Conservation (phyloP, 768 basidiomycete species). For the Lyophyllum decastes region DNA sequence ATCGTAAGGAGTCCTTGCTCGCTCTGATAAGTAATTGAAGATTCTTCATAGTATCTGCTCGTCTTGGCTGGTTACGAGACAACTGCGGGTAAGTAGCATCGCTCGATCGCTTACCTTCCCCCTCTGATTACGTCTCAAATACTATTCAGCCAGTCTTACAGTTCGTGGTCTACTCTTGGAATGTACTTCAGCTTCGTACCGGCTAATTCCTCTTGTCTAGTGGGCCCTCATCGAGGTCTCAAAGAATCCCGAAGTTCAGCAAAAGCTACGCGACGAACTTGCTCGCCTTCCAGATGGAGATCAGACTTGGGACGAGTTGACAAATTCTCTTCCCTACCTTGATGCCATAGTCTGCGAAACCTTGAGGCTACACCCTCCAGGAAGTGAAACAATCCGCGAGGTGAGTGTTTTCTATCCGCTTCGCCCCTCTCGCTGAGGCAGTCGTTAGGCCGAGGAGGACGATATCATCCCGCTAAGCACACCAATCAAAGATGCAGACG, state of each 20-base stretch:
- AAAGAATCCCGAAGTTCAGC: conserved; percentile 28
- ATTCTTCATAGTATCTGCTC: conserved; percentile 15
- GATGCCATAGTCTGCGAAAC: conserved; percentile 38
- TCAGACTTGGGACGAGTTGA: conserved; percentile 13
- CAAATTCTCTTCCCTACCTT: conserved; percentile 15
- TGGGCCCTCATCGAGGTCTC: conserved; percentile 40
- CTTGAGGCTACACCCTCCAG: conserved; percentile 40
- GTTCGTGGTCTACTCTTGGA: neutral
- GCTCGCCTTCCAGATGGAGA: conserved; percentile 4
- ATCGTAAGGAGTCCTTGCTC: neutral
- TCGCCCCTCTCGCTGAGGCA: neutral
- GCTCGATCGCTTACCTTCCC: neutral
- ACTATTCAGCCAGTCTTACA: neutral
- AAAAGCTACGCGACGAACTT: conserved; percentile 33
- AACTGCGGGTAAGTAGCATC: conserved; percentile 15
- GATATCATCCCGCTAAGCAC: conserved; percentile 37
- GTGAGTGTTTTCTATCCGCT: neutral
- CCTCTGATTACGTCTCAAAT: neutral
- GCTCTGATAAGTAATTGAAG: neutral
- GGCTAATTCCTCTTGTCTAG: conserved; percentile 10
- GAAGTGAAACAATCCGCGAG: conserved; percentile 18
- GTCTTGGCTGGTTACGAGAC: conserved; percentile 24
- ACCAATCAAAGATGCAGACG: conserved; percentile 28
- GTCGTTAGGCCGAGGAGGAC: conserved; percentile 34
- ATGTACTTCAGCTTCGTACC: neutral